Evolutionary conservation across 441 rosid species (phyloP), one percentile per base, ranked within the genome.

Genomic region (Flueggea neowawraea): DNA sequence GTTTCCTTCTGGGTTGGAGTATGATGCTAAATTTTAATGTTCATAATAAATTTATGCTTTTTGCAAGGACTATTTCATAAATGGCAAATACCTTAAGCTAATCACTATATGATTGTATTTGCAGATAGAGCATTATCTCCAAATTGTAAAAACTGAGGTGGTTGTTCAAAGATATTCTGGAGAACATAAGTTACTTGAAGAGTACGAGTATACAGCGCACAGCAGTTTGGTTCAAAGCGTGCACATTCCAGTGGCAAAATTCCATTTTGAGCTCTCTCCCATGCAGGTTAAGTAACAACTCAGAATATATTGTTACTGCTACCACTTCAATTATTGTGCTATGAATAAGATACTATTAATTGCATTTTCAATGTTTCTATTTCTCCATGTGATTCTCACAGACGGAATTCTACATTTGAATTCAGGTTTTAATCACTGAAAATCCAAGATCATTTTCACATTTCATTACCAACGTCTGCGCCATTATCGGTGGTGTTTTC

Each of bases 101-200:
- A 47, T 10, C 50, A 47, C 12, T 43, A 14, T 31, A 44, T 47
- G 28, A 28, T 70, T 65, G 61, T 31, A 22, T 55, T 66, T 79
- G 76, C 94, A 95, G 99, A 85, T 90, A 55, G 99, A 95, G 75
- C 99, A 95, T 75, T 95, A 95, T 78, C 95, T 95, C 68, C 99
- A 95, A 80, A 47, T 92, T 58, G 99, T 95, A 58, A 95, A 95
- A 80, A 87, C 96, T 4, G 98, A 95, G 85, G 97, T 95, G 61
- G 67, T 75, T 48, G 74, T 83, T 6, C 74, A 72, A 69, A 75
- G 79, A 64, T 64, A 63, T 16, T 73, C 73, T 31, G 67, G 54
- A 47, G 88, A 81, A 17, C 76, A 76, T 49, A 72, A 81, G 69
- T 55, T 95, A 67, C 48, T 89, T 0, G 98, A 95, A 78, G 96